Evolutionary conservation across 2,329 filamentous ascomycete genomes (phyloP).

Genomic region (Trichothecium sympodiale): DNA sequence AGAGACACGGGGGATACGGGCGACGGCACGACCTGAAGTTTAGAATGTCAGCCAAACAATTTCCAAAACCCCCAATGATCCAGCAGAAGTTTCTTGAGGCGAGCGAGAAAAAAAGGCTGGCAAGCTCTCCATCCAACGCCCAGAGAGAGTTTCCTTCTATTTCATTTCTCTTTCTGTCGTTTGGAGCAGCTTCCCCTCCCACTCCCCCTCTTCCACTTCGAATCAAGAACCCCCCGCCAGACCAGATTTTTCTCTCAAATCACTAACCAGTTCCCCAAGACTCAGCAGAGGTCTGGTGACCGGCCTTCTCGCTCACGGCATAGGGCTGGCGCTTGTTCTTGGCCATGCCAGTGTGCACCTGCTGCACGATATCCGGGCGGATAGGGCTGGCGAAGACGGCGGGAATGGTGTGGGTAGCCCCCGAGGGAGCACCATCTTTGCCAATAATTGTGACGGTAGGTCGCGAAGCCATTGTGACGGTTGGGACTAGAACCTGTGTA

Average conservation of each 20-base stretch:
- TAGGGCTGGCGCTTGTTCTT: constrained; percentile 99
- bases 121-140: neutral
- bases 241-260: constrained; percentile 3
- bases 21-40: constrained; percentile 83
- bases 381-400: constrained; percentile 96
- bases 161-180: neutral
- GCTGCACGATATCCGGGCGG: constrained; percentile 98
- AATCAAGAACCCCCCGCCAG: neutral
- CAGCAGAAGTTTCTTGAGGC: neutral
- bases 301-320: constrained; percentile 99
- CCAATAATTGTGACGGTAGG: constrained; percentile 96
- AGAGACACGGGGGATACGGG: constrained; percentile 99
- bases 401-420: constrained; percentile 83
- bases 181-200: neutral
- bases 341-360: constrained; percentile 97
- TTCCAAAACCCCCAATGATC: constrained; percentile 1
- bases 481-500: constrained; percentile 19
- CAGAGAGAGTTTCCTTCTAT: too few relatives aligned
- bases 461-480: constrained; percentile 75
- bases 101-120: too few relatives aligned
- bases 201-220: neutral
- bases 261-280: constrained; percentile 97
- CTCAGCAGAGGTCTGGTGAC: constrained; percentile 99
- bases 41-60: constrained; percentile 1
- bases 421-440: constrained; percentile 88